Percentiles rank a stretch among this genome's conserved stretches.
These are phyloP conservation scores for Eimeria acervulina DNA, from an alignment of 169 alveolate species.

Conservation along the genomic window DNA sequence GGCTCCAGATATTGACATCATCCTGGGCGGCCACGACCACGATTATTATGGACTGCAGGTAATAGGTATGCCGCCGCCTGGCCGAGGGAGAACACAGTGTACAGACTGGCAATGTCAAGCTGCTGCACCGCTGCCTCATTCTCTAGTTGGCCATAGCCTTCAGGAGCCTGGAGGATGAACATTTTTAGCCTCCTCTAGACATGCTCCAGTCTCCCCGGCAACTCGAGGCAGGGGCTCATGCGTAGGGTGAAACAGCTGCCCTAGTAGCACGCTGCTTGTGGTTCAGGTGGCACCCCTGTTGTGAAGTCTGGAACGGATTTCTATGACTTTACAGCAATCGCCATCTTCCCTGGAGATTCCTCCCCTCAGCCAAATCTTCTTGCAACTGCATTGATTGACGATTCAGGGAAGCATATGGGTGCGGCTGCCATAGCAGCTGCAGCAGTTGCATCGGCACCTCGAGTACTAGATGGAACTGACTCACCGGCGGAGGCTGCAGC, in stretches of 20 bases:
- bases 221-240: background rate
- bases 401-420: constrained; percentile 70
- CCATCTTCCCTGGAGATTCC: constrained; percentile 86
- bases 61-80: constrained; percentile 70
- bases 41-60: constrained; percentile 86
- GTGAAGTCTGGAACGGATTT: constrained; percentile 95
- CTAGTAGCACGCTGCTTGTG: background rate
- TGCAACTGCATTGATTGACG: constrained; percentile 67
- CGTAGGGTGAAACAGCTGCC: background rate
- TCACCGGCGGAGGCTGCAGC: constrained; percentile 59
- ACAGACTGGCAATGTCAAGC: background rate
- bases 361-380: constrained; percentile 68
- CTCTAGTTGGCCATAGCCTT: background rate
- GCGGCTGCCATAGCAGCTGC: constrained; percentile 80
- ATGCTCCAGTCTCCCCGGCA: background rate
- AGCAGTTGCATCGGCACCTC: constrained; percentile 59
- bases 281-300: constrained; percentile 86
- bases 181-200: too few relatives aligned
- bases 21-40: constrained; percentile 97
- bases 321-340: constrained; percentile 89
- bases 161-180: background rate
- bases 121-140: background rate
- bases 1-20: constrained; percentile 91
- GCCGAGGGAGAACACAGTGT: background rate
- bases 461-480: constrained; percentile 35